Base-by-base conservation (phyloP, 2,329 filamentous ascomycete genomes). In the Blastomyces gilchristii region DNA sequence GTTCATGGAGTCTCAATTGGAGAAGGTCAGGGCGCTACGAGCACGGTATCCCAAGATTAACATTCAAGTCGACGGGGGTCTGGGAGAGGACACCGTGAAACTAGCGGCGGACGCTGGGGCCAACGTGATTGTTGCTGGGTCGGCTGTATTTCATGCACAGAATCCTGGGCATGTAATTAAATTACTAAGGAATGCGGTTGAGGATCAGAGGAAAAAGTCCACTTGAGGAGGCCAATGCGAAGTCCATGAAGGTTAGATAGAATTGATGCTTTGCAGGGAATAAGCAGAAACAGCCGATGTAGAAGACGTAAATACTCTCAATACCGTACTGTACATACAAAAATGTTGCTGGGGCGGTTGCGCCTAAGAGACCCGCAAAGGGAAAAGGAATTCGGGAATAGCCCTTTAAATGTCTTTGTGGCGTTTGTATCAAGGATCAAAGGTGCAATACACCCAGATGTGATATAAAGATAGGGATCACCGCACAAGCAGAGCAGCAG, bases 91-190 rank as follows among this genome's bases (percentile, higher is more conserved):
- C 67, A 99, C 94, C 0, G 94, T 99, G 69, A 92, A 94, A 71
- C 89, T 93, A 73, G 94, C 94, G 8, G 94, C 94, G 0, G 91
- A 96, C 65, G 94, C 94, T 0, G 94, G 94, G 43, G 94, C 94
- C 62, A 99, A 99, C 71, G 94, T 99, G 63, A 99, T 99, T 72
- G 94, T 99, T 60, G 93, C 94, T 12, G 94, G 94, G 39, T 96
- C 90, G 71, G 94, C 94, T 50, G 91, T 99, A 8, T 99, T 97
- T 76, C 91, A 92, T 45, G 93, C 94, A 22, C 83, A 91, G 72
- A 90, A 96, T 72, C 94, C 94, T 0, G 84, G 84, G 6, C 88
- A 94, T 68, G 91, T 97, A 31, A 97, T 99, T 72, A 78, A 82
- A n/a, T 81, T 89, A 75, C 78, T 99, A 71, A 84, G 91, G 68